Percentiles rank a stretch among this genome's conserved stretches.
Conservation (phyloP, 2,329 filamentous ascomycete genomes). For the Coniochaeta pulveracea region DNA sequence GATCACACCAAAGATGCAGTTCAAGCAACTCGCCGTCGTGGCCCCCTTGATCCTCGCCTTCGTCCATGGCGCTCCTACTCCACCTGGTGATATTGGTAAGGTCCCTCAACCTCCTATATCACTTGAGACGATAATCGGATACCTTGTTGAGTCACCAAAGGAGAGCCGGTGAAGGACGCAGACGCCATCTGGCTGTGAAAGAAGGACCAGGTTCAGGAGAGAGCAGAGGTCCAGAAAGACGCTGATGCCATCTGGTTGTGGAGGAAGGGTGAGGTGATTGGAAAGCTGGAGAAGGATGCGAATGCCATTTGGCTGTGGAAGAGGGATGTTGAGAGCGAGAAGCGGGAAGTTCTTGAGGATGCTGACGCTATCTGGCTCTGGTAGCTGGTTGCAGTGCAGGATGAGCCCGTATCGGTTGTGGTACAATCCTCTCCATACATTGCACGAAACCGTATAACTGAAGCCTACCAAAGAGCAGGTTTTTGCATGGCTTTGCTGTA, state of each 20-base stretch:
- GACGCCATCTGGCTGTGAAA: slow-evolving; percentile 12
- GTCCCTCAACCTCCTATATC: slow-evolving; percentile 5
- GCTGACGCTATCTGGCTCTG: slow-evolving; percentile 11
- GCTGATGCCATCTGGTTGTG: slow-evolving; percentile 3
- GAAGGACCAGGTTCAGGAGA: slow-evolving; percentile 7
- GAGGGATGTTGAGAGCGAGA: not conserved
- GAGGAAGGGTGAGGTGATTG: slow-evolving; percentile 1
- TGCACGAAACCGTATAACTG: too few relatives aligned
- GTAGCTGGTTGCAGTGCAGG: slow-evolving; percentile 3
- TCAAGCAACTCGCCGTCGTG: slow-evolving; percentile 10
- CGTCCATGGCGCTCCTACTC: slow-evolving; percentile 9
- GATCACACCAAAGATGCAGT: slow-evolving; percentile 8
- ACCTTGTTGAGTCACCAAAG: slow-evolving; percentile 5
- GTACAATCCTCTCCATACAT: too few relatives aligned
- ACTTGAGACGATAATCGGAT: slow-evolving; percentile 7
- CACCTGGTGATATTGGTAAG: slow-evolving; percentile 8
- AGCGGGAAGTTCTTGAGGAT: slow-evolving; percentile 3
- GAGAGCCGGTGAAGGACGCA: slow-evolving; percentile 8
- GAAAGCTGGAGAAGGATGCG: slow-evolving; percentile 1
- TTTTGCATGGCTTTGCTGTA: too few relatives aligned
- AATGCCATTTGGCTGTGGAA: slow-evolving; percentile 2
- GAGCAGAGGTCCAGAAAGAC: slow-evolving; percentile 3
- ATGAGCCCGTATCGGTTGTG: too few relatives aligned
- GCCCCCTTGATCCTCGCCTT: slow-evolving; percentile 9
- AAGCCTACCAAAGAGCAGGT: too few relatives aligned